Evolutionary conservation across 1,139 yeast species (phyloP), one percentile per base, ranked within the genome.

Genomic region (Fermentozyma sake): DNA sequence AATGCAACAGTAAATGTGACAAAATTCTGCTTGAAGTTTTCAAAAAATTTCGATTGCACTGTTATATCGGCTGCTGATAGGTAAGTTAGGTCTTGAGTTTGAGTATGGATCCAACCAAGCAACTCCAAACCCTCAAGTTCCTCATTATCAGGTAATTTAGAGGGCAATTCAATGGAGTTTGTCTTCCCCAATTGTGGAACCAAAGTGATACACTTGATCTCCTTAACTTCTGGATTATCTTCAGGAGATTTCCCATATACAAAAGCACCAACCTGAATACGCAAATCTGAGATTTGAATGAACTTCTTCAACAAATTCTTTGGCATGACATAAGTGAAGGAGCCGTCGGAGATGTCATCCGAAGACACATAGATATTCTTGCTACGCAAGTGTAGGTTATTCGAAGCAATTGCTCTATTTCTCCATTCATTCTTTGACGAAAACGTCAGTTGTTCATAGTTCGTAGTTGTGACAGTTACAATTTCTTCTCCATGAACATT

Each of bases 401-500:
- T 72, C 0, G 94, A 72, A 2, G 94, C 79, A 32, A 93, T 74
- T 0, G 96, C 96, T 23, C 95, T 63, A 33, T 72, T 72, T 42
- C 97, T 72, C 99, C 99, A 91, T 50, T 89, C 96, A 21, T 87
- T 79, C 50, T 79, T 80, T 3, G 96, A 85, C 22, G 79, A 69
- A 49, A 91, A 91, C 3, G 80, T 61, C 60, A 77, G 81, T 43
- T 86, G 94, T 48, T 87, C 98, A 49, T 84, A 89, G 41, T 78
- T 78, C 12, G 93, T 78, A 0, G 98, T 87, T 0, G 97, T 87
- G 12, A 91, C 95, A 0, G 95, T 93, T 20, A 83, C 80, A 46
- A 93, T 89, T 45, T 89, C 94, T 49, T 91, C 98, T 20, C 99
- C 99, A 46, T 89, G 96, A 3, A 86, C 95, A 49, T 87, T 93